Conservation (phyloP, 2,329 filamentous ascomycete species). For the Orbilia quercus region DNA sequence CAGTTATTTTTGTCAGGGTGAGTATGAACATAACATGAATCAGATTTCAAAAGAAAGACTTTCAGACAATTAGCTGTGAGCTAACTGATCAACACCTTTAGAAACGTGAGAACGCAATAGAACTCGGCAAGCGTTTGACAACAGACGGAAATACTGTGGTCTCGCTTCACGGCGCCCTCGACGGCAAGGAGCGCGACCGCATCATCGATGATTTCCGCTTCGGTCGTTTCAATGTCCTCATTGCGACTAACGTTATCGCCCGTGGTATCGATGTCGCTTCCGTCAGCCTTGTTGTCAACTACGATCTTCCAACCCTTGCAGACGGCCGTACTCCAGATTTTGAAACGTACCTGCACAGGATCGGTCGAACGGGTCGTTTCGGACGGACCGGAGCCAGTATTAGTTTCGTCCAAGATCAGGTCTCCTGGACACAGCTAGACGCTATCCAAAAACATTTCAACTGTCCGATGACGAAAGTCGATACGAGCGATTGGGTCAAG, state of each 20-base stretch:
- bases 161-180: slow-evolving; percentile 86
- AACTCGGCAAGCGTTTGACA: slow-evolving; percentile 87
- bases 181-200: slow-evolving; percentile 82
- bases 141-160: slow-evolving; percentile 91
- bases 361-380: slow-evolving; percentile 95
- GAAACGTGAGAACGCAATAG: slow-evolving; percentile 84
- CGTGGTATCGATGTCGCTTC: slow-evolving; percentile 92
- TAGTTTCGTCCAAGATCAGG: slow-evolving; percentile 88
- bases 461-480: slow-evolving; percentile 82
- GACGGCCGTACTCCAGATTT: slow-evolving; percentile 80
- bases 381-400: slow-evolving; percentile 96
- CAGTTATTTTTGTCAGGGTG: slow-evolving; percentile 97
- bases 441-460: slow-evolving; percentile 83
- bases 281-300: slow-evolving; percentile 99
- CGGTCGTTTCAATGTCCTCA: slow-evolving; percentile 91
- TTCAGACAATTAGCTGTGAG: not conserved
- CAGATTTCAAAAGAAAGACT: too few relatives aligned
- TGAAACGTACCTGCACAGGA: slow-evolving; percentile 97
- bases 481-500: slow-evolving; percentile 87
- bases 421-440: slow-evolving; percentile 81
- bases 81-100: slow-evolving; percentile 63
- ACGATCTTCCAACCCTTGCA: slow-evolving; percentile 77
- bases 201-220: slow-evolving; percentile 87
- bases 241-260: slow-evolving; percentile 95
- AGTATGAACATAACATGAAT: slow-evolving; percentile 58